Conservation (phyloP, 768 basidiomycete species). For the Omphalotus guepiniiformis region DNA sequence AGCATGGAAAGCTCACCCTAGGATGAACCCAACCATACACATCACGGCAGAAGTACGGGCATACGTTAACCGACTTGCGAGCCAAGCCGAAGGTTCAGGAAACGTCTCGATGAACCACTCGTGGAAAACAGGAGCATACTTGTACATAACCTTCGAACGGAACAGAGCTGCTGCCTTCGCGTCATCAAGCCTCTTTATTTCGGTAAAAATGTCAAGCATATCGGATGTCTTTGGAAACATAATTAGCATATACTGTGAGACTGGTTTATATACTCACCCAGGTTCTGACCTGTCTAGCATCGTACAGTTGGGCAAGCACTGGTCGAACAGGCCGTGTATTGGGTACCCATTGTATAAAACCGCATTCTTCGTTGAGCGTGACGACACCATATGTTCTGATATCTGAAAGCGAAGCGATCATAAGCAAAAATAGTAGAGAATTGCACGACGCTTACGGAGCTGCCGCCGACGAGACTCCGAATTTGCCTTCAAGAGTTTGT, state of each 20-base stretch:
- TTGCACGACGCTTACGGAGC: conserved; percentile 55
- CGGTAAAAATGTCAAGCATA: conserved; percentile 33
- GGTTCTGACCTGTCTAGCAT: conserved; percentile 32
- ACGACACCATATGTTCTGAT: conserved; percentile 99
- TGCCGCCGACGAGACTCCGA: conserved; percentile 89
- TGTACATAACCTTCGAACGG: conserved; percentile 46
- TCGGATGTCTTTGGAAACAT: conserved; percentile 36
- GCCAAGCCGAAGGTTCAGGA: conserved; percentile 94
- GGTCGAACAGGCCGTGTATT: conserved; percentile 83
- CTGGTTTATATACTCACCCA: no score
- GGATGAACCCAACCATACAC: conserved; percentile 97
- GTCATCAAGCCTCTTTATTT: conserved; percentile 46
- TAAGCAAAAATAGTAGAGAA: not conserved
- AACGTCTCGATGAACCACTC: conserved; percentile 98
- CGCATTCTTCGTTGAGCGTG: conserved; percentile 94
- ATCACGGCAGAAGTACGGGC: conserved; percentile 92
- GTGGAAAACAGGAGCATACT: conserved; percentile 72
- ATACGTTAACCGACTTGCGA: conserved; percentile 82
- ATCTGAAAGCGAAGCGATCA: conserved; percentile 41
- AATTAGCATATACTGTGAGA: no score
- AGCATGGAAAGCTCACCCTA: conserved; percentile 58
- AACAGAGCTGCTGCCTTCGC: conserved; percentile 45
- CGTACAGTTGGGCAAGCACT: conserved; percentile 68
- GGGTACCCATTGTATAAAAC: conserved; percentile 98
- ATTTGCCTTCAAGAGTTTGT: conserved; percentile 90